Base-by-base conservation (phyloP, 768 basidiomycete genomes). In the Mycena crocata region DNA sequence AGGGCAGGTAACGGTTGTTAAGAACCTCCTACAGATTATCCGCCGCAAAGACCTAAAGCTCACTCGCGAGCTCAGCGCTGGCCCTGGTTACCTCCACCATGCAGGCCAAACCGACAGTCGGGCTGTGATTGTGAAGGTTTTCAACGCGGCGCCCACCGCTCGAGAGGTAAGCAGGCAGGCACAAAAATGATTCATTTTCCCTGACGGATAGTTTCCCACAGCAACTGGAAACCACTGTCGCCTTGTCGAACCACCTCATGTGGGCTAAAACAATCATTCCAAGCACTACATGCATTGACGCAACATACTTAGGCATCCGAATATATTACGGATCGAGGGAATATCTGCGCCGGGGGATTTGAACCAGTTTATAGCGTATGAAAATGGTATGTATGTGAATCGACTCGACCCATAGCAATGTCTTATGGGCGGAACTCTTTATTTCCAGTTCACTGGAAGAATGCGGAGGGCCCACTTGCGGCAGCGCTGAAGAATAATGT, bases 121-220 rank as follows among this genome's bases (percentile, higher is more conserved):
- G n/a, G 57, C 57, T 32, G 31, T 58, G 7, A 46, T 58, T 19
- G 44, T 58, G 6, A 58, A 58, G 26, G 57, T 58, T 26, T 48
- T 58, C 34, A 58, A 48, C 28, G 21, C 30, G 7, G 44, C 44
- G 10, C 23, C 32, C 7, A 48, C 32, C 28, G 45, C 19, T 19
- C 42, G 57, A 23, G 35, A 58, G 57, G 57, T 58, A 31, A 9
- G 39, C 12, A 8, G 6, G 21, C 31, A 21, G 40, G n/a, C n/a
- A n/a, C 13, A 2, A 23, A 15, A 17, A 39, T 26, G 12, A 7
- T 26, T 21, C 21, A 5, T 24, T 39, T 40, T 30, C 35, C 42
- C 28, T n/a, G 17, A 26, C 13, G 24, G 2, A 7, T n/a, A n/a
- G n/a, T n/a, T n/a, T n/a, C n/a, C 26, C 13, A 40, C 26, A 57